These are phyloP conservation scores for Nannizziopsis barbatae DNA, from an alignment of 2,329 filamentous ascomycete species.

Conservation along the genomic window DNA sequence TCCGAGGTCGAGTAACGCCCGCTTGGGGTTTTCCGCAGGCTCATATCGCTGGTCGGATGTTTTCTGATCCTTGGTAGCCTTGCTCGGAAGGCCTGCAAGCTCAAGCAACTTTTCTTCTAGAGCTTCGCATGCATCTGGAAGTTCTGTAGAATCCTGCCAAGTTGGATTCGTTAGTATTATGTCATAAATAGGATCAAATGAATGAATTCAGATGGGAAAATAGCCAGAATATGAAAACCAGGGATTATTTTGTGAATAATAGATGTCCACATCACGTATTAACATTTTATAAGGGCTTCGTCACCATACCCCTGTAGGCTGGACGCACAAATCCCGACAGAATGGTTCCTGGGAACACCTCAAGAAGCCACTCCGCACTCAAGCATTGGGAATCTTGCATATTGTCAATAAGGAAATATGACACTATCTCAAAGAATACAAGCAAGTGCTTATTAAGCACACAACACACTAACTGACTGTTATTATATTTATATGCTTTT, in stretches of 20 bases:
- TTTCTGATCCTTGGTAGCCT: background rate
- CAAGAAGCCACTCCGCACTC: no score
- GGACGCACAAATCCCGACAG: background rate
- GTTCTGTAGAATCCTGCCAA: constrained; percentile 25
- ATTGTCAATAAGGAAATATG: no score
- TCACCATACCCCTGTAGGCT: background rate
- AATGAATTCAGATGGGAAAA: no score
- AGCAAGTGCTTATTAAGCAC: no score
- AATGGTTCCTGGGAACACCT: background rate
- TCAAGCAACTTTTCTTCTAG: constrained; percentile 41
- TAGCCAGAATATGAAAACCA: no score
- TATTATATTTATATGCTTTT: no score
- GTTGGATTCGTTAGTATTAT: background rate
- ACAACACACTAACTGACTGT: no score
- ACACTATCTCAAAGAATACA: no score
- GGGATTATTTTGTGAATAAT: no score
- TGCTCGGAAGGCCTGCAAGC: constrained; percentile 32
- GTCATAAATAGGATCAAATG: background rate
- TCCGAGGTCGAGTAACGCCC: constrained; percentile 41
- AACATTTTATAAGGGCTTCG: no score
- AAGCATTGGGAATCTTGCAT: no score
- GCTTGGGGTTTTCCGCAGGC: background rate
- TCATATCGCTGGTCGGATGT: background rate
- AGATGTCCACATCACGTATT: no score
- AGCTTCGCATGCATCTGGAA: constrained; percentile 40